Evolutionary conservation across 1,284 basidiomycete genomes (phyloP).

Genomic region (Chondrostereum purpureum): DNA sequence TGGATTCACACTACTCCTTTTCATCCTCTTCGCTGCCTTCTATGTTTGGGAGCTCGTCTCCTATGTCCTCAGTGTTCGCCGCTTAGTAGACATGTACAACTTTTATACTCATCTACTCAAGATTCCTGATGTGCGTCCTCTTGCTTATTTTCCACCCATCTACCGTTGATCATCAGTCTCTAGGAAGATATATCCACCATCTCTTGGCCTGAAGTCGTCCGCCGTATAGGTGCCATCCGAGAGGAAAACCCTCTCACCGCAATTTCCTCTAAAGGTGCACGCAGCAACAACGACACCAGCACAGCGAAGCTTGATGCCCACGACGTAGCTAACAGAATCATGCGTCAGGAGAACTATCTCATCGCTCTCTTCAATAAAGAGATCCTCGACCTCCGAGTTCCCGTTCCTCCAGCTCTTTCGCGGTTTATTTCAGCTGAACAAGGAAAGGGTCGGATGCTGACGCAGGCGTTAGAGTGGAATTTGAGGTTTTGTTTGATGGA

Average conservation of each 20-base stretch:
- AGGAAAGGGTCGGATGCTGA: constrained; percentile 71
- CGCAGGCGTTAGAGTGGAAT: constrained; percentile 94
- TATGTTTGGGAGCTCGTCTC: constrained; percentile 72
- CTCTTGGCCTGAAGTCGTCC: constrained; percentile 92
- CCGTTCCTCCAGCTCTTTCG: constrained; percentile 56
- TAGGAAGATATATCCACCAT: constrained; percentile 96
- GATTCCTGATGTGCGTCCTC: constrained; percentile 72
- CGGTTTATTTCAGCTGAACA: constrained; percentile 46
- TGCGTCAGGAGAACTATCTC: constrained; percentile 97
- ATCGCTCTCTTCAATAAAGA: constrained; percentile 98
- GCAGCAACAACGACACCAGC: constrained; percentile 38
- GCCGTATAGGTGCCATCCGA: constrained; percentile 82
- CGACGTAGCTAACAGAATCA: constrained; percentile 92
- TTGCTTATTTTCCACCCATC: not conserved
- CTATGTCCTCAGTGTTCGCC: constrained; percentile 60
- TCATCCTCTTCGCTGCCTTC: constrained; percentile 74
- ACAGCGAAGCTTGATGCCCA: constrained; percentile 91
- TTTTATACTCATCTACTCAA: constrained; percentile 81
- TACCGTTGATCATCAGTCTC: constrained; percentile 2
- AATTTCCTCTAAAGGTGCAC: constrained; percentile 58
- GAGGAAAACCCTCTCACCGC: constrained; percentile 86
- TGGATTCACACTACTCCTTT: constrained; percentile 75
- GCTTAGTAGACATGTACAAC: constrained; percentile 86
- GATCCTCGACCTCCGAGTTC: constrained; percentile 81
- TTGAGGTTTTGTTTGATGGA: constrained; percentile 66